Percentiles rank a stretch among this genome's conserved stretches.
Evolutionary conservation across 257 asterid genomes (phyloP).

Genomic region (Thymus quinquecostatus): DNA sequence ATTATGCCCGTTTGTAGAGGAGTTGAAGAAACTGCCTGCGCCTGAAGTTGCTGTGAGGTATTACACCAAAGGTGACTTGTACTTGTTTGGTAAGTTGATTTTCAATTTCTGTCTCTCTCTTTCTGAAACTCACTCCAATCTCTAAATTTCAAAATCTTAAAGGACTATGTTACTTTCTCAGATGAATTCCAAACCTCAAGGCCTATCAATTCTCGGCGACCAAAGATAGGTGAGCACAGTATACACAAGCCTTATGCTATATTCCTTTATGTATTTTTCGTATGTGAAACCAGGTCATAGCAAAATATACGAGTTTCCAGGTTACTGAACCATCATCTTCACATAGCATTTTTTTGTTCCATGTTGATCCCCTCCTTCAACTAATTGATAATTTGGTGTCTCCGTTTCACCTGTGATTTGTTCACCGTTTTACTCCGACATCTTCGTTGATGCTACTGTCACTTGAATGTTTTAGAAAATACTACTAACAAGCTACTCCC

Average conservation of each 20-base stretch:
- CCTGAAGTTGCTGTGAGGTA: conserved; percentile 77
- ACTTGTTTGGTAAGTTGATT: conserved; percentile 81
- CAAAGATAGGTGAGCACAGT: conserved; percentile 69
- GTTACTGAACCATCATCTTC: too few species aligned
- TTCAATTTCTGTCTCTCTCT: conserved; percentile 1
- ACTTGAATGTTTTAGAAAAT: neutral
- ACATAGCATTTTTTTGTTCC: too few species aligned
- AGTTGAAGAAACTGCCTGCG: conserved; percentile 72
- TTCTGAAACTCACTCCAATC: neutral
- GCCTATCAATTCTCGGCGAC: conserved; percentile 78
- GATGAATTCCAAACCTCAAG: conserved; percentile 95
- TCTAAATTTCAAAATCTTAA: conserved; percentile 5
- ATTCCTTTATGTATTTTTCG: neutral
- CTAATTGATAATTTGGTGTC: too few species aligned
- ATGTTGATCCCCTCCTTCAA: too few species aligned
- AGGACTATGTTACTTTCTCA: conserved; percentile 36
- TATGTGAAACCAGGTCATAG: neutral
- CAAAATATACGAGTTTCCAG: too few species aligned
- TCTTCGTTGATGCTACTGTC: neutral
- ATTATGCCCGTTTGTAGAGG: conserved; percentile 47
- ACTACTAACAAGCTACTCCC: neutral
- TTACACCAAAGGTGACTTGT: conserved; percentile 87
- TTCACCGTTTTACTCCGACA: too few species aligned
- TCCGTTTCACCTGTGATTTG: too few species aligned
- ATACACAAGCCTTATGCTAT: neutral